A percentile compares a stretch with the other conserved stretches of the same genome.
Evolutionary conservation across 441 rosid species (phyloP).

Genomic region (Mallotus repandus): DNA sequence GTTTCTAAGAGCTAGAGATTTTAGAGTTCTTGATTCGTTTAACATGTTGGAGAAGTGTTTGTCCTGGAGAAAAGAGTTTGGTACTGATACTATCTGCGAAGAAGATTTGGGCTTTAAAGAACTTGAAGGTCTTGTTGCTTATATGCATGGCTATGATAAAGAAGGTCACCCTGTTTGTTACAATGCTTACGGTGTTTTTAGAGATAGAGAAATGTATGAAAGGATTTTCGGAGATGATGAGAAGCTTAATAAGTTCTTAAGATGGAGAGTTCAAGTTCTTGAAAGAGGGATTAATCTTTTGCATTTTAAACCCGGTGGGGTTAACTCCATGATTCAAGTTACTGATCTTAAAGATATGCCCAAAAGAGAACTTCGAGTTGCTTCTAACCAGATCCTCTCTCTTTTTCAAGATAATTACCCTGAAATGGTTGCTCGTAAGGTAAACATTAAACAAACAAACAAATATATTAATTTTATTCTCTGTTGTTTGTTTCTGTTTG

Average conservation of each 20-base stretch:
- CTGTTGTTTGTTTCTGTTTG: not conserved
- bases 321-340: constrained; percentile 82
- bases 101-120: constrained; percentile 87
- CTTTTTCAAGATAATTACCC: constrained; percentile 97
- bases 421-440: constrained; percentile 99
- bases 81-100: constrained; percentile 59
- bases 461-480: not conserved
- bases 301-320: constrained; percentile 91
- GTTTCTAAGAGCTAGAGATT: constrained; percentile 91
- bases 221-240: constrained; percentile 86
- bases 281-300: constrained; percentile 75
- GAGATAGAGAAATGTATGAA: constrained; percentile 76
- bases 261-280: constrained; percentile 94
- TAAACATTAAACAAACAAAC: constrained; percentile 17
- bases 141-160: constrained; percentile 80
- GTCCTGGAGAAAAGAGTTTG: constrained; percentile 75
- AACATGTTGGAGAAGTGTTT: constrained; percentile 74
- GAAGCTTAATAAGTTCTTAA: constrained; percentile 65
- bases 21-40: constrained; percentile 61
- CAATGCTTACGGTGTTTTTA: constrained; percentile 85
- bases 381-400: constrained; percentile 81
- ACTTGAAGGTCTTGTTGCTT: constrained; percentile 78
- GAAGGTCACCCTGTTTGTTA: constrained; percentile 94
- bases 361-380: constrained; percentile 83
- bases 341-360: constrained; percentile 98